phyloP scores from a whole-genome alignment of 208 protist species.

The Leishmania turanica region DNA sequence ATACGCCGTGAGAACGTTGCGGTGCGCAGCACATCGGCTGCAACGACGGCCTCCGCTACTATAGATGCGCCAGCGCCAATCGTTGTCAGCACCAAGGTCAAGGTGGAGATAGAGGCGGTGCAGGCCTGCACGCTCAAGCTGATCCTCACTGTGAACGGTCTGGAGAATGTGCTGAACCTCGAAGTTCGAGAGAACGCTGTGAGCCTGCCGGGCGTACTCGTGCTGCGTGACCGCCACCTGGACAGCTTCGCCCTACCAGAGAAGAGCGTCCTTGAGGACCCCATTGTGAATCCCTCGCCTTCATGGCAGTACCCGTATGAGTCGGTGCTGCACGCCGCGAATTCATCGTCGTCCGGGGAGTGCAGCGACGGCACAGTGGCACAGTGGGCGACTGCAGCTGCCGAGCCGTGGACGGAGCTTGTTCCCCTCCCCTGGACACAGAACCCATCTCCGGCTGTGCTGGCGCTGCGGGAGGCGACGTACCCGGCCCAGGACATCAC shows the following conservation, averaged over 20 bases:
- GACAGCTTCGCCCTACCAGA: conserved; percentile 40
- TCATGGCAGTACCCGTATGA: conserved; percentile 21
- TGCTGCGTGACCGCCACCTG: conserved; percentile 60
- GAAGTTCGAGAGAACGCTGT: conserved; percentile 44
- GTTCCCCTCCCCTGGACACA: conserved; percentile 73
- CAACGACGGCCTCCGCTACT: neutral
- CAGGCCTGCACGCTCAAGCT: conserved; percentile 39
- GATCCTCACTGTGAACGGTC: conserved; percentile 45
- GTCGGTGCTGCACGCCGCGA: conserved; percentile 6
- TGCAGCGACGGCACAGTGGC: neutral
- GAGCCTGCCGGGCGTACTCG: conserved; percentile 71
- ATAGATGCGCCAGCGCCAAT: neutral
- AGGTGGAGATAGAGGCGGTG: conserved; percentile 42
- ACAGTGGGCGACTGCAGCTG: neutral
- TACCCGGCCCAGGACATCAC: conserved; percentile 49
- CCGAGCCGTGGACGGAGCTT: conserved; percentile 23
- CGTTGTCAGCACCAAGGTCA: conserved; percentile 26
- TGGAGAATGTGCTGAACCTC: conserved; percentile 55
- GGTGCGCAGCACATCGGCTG: conserved; percentile 11
- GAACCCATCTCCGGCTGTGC: conserved; percentile 59
- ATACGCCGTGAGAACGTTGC: conserved; percentile 18
- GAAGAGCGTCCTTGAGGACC: conserved; percentile 35
- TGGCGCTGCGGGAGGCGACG: conserved; percentile 51
- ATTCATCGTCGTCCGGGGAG: neutral
- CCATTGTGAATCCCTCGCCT: conserved; percentile 32